Conservation (phyloP, 768 basidiomycete genomes). For the Amanita exitialis region DNA sequence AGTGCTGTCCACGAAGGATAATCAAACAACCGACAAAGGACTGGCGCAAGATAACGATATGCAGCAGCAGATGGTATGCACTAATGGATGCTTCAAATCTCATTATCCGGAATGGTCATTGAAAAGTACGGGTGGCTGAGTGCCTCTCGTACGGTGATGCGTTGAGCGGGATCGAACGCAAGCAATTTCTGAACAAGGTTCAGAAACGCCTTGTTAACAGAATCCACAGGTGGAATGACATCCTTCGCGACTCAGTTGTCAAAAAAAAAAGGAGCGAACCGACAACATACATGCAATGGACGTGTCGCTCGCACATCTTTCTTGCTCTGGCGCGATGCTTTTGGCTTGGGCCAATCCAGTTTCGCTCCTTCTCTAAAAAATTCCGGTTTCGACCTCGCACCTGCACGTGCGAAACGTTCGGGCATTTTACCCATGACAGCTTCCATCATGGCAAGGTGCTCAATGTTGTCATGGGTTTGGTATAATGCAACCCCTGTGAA, state of each 20-base stretch:
- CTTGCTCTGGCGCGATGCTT: constrained; percentile 81
- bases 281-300: constrained; percentile 52
- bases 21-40: constrained; percentile 13
- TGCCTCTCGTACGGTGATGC: constrained; percentile 83
- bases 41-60: constrained; percentile 15
- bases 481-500: constrained; percentile 97
- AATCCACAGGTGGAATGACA: constrained; percentile 72
- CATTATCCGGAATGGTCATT: constrained; percentile 47
- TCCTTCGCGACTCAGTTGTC: constrained; percentile 35
- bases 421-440: constrained; percentile 99
- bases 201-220: constrained; percentile 70
- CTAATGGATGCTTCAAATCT: constrained; percentile 35
- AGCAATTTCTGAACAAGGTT: constrained; percentile 83
- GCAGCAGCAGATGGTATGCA: constrained; percentile 14
- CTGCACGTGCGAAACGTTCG: constrained; percentile 66
- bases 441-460: constrained; percentile 99
- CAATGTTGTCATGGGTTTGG: constrained; percentile 98
- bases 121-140: constrained; percentile 83
- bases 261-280: constrained; percentile 5
- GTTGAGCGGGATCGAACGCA: constrained; percentile 81
- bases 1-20: constrained; percentile 14
- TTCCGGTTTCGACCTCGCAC: constrained; percentile 77
- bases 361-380: constrained; percentile 84
- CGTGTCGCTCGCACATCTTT: constrained; percentile 89
- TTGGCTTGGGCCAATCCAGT: constrained; percentile 88